These are phyloP conservation scores for Crithidia expoeki DNA, from an alignment of 208 protist species.

Conservation along the genomic window DNA sequence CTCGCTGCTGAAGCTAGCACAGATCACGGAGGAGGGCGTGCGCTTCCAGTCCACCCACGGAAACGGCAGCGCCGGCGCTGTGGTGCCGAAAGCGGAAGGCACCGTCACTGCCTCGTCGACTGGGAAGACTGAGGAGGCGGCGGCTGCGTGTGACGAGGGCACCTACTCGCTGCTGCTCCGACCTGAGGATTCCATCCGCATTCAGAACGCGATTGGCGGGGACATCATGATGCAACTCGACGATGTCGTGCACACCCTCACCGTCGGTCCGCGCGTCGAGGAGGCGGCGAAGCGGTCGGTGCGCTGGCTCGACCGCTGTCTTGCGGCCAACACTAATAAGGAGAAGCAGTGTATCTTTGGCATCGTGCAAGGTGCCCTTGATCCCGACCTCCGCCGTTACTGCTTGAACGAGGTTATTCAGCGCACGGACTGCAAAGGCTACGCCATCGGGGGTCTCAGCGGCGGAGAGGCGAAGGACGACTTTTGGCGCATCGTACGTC, in stretches of 20 bases:
- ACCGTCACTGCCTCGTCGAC: conserved; percentile 2
- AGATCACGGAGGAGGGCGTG: conserved; percentile 99
- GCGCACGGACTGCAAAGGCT: conserved; percentile 94
- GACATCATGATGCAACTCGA: conserved; percentile 99
- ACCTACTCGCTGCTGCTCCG: conserved; percentile 94
- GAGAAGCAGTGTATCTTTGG: conserved; percentile 98
- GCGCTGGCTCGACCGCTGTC: conserved; percentile 98
- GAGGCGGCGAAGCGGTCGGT: conserved; percentile 96
- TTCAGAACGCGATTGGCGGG: conserved; percentile 98
- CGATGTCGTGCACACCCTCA: conserved; percentile 96
- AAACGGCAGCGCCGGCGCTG: conserved; percentile 39
- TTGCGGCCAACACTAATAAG: conserved; percentile 92
- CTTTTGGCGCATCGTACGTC: conserved; percentile 95
- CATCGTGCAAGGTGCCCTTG: conserved; percentile 98
- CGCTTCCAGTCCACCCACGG: conserved; percentile 98
- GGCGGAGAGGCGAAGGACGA: conserved; percentile 98
- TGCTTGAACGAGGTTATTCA: conserved; percentile 95
- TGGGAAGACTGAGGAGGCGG: conserved; percentile 4
- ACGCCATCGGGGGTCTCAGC: conserved; percentile 98
- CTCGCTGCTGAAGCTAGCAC: conserved; percentile 95
- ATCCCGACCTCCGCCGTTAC: conserved; percentile 84
- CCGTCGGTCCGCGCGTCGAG: conserved; percentile 91
- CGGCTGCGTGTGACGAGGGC: conserved; percentile 16
- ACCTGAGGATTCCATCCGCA: conserved; percentile 97
- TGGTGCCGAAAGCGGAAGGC: conserved; percentile 20